phyloP scores from a whole-genome alignment of 176 grass and related monocot genomes.

The Rhynchospora breviuscula region DNA sequence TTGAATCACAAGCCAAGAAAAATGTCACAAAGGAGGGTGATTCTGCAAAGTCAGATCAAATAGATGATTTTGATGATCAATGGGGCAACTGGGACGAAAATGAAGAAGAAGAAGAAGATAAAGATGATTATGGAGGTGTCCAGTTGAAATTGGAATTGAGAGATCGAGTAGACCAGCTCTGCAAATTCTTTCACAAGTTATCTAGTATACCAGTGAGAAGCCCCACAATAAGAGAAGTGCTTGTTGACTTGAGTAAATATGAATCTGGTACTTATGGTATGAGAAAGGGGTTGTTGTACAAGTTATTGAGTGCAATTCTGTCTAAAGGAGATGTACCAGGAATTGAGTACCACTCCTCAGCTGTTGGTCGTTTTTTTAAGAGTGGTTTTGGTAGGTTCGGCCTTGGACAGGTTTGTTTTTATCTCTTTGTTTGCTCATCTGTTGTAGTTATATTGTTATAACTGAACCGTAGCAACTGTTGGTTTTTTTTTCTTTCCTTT shows the following conservation, averaged over 20 bases:
- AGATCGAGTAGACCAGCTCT: constrained; percentile 89
- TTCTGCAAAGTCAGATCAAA: constrained; percentile 34
- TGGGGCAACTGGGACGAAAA: constrained; percentile 93
- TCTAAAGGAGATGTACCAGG: constrained; percentile 60
- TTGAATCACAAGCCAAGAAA: constrained; percentile 53
- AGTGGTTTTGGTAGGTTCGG: constrained; percentile 92
- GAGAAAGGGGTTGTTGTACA: constrained; percentile 85
- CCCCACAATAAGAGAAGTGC: constrained; percentile 54
- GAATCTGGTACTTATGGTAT: constrained; percentile 53
- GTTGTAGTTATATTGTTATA: background rate
- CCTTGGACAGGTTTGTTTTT: constrained; percentile 61
- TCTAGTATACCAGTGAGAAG: constrained; percentile 77
- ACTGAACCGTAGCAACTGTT: background rate
- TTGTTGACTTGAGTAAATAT: constrained; percentile 61
- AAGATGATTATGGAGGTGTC: constrained; percentile 57
- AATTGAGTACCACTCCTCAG: constrained; percentile 81
- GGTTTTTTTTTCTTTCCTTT: constrained; percentile 18
- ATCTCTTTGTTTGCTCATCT: background rate
- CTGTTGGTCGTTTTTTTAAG: constrained; percentile 88
- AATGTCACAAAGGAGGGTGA: constrained; percentile 38
- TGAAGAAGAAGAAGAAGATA: constrained; percentile 51
- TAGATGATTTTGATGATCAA: constrained; percentile 89
- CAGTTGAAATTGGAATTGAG: constrained; percentile 89
- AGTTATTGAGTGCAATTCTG: constrained; percentile 68
- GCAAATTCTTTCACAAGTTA: constrained; percentile 76